Evolutionary conservation across 495 filamentous ascomycete species (phyloP).

Genomic region (Extremus antarcticus): DNA sequence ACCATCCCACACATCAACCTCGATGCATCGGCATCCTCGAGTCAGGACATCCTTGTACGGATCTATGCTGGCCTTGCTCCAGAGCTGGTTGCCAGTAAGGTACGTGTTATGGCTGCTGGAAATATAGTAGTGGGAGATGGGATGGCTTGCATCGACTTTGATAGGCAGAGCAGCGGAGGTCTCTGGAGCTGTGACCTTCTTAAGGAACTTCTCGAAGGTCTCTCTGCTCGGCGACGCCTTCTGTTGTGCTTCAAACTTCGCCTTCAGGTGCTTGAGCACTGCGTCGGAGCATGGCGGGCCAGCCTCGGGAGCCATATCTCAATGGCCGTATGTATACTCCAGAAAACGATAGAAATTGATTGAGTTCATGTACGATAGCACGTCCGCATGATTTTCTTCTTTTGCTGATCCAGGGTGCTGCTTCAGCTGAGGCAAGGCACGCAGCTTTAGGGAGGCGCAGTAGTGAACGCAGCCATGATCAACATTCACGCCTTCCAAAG

Average conservation of each 20-base stretch:
- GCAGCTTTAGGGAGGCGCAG: neutral
- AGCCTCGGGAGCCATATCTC: neutral
- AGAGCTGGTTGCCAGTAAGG: conserved; percentile 83
- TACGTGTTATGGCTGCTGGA: conserved; percentile 94
- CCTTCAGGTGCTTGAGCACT: conserved; percentile 9
- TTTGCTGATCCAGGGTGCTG: too few species aligned
- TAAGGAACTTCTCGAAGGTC: conserved; percentile 13
- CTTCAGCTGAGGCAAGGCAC: neutral
- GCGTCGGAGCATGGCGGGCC: neutral
- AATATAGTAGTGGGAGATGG: conserved; percentile 80
- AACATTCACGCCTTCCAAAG: neutral
- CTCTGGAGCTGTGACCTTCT: neutral
- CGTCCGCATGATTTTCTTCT: too few species aligned
- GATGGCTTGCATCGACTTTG: conserved; percentile 31
- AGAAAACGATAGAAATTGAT: neutral
- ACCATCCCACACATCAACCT: conserved; percentile 94
- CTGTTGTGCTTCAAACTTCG: conserved; percentile 2
- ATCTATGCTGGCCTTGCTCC: conserved; percentile 66
- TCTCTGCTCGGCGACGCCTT: neutral
- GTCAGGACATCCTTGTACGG: conserved; percentile 72
- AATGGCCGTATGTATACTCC: neutral
- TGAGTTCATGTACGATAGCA: neutral
- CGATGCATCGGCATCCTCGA: conserved; percentile 81
- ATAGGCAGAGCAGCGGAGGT: conserved; percentile 1
- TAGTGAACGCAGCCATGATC: neutral